Conservation (phyloP, 2,329 filamentous ascomycete genomes). For the Aspergillus luchuensis region DNA sequence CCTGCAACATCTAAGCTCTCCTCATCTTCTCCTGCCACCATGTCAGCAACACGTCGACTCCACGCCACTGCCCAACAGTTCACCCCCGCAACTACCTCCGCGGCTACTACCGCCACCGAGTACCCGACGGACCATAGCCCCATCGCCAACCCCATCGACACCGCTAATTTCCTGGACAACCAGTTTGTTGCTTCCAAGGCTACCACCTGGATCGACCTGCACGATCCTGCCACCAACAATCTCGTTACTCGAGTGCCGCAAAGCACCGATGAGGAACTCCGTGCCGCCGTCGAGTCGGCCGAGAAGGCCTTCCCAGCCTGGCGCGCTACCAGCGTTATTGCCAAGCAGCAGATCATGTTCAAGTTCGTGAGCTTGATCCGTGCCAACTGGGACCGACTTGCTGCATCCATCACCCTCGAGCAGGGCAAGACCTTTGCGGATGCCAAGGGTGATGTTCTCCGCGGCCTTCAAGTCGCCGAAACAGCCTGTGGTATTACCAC, state of each 20-base stretch:
- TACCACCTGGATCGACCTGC: constrained; percentile 63
- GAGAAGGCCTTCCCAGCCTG: constrained; percentile 65
- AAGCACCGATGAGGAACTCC: constrained; percentile 65
- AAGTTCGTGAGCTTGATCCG: constrained; percentile 65
- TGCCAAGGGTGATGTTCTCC: constrained; percentile 66
- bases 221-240: constrained; percentile 68
- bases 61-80: constrained; percentile 60
- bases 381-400: constrained; percentile 66
- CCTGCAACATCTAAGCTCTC: constrained; percentile 2
- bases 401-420: constrained; percentile 66
- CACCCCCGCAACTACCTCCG: constrained; percentile 51
- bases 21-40: constrained; percentile 23
- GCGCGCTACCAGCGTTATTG: constrained; percentile 62
- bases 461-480: constrained; percentile 67
- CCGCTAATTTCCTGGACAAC: constrained; percentile 66
- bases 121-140: constrained; percentile 60
- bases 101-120: constrained; percentile 52
- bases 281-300: constrained; percentile 63
- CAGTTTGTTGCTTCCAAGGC: constrained; percentile 61
- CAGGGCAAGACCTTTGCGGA: constrained; percentile 70
- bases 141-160: constrained; percentile 59
- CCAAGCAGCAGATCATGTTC: constrained; percentile 66
- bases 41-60: constrained; percentile 39
- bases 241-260: constrained; percentile 67
- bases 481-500: constrained; percentile 68